A percentile compares a stretch with the other conserved stretches of the same genome.
These are phyloP conservation scores for Rhodomyrtus tomentosa DNA, from an alignment of 345 rosid species.

Conservation along the genomic window DNA sequence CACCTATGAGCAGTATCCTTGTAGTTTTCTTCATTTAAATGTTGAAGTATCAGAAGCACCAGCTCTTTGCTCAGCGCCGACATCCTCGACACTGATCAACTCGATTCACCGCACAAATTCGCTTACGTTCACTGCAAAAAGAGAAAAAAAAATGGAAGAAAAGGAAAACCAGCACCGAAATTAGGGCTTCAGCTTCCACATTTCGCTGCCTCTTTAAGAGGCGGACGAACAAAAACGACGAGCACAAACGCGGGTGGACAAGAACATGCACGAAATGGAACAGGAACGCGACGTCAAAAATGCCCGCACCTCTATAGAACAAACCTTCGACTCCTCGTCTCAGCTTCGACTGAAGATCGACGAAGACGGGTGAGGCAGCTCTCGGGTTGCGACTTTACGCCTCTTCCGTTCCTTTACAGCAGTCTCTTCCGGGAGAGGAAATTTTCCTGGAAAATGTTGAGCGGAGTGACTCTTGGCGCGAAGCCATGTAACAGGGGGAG, in stretches of 20 bases:
- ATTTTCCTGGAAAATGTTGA: background rate
- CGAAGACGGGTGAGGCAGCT: background rate
- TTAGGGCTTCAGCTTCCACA: background rate
- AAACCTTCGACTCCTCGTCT: background rate
- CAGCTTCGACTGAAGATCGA: background rate
- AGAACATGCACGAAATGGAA: background rate
- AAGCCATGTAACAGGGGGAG: background rate
- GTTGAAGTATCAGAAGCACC: conserved; percentile 30
- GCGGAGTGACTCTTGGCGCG: background rate
- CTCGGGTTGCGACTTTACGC: background rate
- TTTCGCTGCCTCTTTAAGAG: background rate
- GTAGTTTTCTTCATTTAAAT: conserved; percentile 31
- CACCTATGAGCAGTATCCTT: conserved; percentile 35
- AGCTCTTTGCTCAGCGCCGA: conserved; percentile 36
- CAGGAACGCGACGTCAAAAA: background rate
- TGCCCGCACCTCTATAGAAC: background rate
- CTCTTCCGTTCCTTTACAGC: background rate
- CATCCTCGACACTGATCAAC: conserved; percentile 2
- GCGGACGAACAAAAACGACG: background rate
- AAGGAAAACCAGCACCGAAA: background rate
- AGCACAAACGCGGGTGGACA: background rate
- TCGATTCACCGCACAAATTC: background rate
- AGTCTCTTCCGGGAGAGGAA: background rate
- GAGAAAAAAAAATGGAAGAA: background rate
- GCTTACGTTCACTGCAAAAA: background rate